These are phyloP conservation scores for Zygotorulaspora mrakii DNA, from an alignment of 1,139 yeast species.

Conservation along the genomic window DNA sequence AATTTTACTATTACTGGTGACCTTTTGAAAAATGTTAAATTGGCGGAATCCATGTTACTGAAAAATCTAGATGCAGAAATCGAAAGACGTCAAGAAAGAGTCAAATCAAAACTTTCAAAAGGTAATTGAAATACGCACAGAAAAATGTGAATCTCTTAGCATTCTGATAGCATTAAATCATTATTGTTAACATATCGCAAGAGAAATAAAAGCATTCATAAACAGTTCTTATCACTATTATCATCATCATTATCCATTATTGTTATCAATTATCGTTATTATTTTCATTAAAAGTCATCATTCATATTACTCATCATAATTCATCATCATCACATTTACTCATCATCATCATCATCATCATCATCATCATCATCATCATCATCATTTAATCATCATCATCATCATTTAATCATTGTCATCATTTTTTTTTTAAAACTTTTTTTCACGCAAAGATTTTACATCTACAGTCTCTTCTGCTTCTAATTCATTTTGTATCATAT, in stretches of 20 bases:
- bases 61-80: slow-evolving; percentile 75
- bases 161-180: too few relatives aligned
- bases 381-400: slow-evolving; percentile 1
- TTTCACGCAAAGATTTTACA: not conserved
- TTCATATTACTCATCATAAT: too few relatives aligned
- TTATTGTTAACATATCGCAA: too few relatives aligned
- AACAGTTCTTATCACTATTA: too few relatives aligned
- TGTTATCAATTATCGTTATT: too few relatives aligned
- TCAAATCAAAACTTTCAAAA: slow-evolving; percentile 3
- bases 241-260: too few relatives aligned
- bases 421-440: too few relatives aligned
- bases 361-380: slow-evolving; percentile 3
- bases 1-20: slow-evolving; percentile 71
- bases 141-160: too few relatives aligned
- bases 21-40: slow-evolving; percentile 35
- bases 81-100: slow-evolving; percentile 50
- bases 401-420: not conserved
- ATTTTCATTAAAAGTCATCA: too few relatives aligned
- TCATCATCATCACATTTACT: too few relatives aligned
- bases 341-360: slow-evolving; percentile 2
- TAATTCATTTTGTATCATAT: slow-evolving; percentile 1
- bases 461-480: not conserved
- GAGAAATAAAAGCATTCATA: too few relatives aligned
- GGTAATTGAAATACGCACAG: too few relatives aligned
- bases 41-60: slow-evolving; percentile 34